Base-by-base conservation (phyloP, 78 protist genomes). In the Speleostelium caveatum region DNA sequence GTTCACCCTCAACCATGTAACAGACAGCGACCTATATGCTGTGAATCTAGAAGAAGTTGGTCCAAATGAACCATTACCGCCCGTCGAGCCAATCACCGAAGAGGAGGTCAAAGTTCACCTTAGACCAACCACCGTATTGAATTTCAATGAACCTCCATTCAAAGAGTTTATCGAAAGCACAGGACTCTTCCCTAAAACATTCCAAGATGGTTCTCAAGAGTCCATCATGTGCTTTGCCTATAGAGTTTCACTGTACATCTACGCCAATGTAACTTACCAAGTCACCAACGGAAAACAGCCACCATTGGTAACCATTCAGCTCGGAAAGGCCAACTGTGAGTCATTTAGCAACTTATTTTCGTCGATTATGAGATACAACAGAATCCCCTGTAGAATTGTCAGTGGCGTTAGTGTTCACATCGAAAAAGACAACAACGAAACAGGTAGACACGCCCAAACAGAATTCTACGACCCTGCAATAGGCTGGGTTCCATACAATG, bases 401-500 rank as follows among this genome's bases (percentile, higher is more conserved):
- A 28, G n/a, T 72, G 66, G 78, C 12, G 19, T 42, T 19, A 33
- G 63, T 6, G 16, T n/a, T 19, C 5, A 19, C 63, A 58, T 5
- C 6, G 24, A 17, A 19, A 58, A 16, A 58, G 24, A 26, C 51
- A 19, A 33, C 19, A 0, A 1, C 7, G 42, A 45, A 45, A 3
- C n/a, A 7, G n/a, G n/a, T n/a, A n/a, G n/a, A n/a, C 78, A 72
- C 33, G 65, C 51, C 22, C 42, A 72, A 72, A 2, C 12, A 51
- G 53, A 72, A 72, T 72, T 72, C 30, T 72, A 72, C 30, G 19
- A 16, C 30, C 28, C 24, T 17, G 16, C 32, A 32, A 32, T 72
- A 21, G 78, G 78, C 12, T 72, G 62, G 62, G 45, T 69, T 32
- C 78, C 78, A 24, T 72, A 72, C 33, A 63, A 72, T 33, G 78